These are phyloP conservation scores for Jaltomata sinuosa DNA, from an alignment of 257 asterid species.

Conservation along the genomic window DNA sequence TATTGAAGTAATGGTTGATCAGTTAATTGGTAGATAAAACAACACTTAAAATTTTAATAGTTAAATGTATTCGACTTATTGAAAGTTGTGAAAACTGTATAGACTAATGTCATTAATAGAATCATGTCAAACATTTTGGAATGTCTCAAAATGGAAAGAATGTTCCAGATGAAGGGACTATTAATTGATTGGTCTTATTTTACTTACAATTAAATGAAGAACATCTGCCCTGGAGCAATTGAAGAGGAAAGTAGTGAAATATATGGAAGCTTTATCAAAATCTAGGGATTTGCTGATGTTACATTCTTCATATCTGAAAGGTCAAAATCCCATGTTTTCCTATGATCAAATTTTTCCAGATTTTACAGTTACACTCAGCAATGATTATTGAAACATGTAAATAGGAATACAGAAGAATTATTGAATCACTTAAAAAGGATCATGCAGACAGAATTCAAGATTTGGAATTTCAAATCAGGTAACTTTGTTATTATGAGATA, in stretches of 20 bases:
- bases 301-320: background rate
- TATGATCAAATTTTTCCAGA: background rate
- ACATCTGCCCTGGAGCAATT: background rate
- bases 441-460: constrained; percentile 12
- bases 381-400: background rate
- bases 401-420: constrained; percentile 15
- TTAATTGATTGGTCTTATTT: background rate
- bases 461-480: constrained; percentile 27
- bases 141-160: background rate
- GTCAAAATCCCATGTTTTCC: background rate
- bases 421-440: constrained; percentile 20
- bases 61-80: background rate
- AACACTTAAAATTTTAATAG: background rate
- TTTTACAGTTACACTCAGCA: background rate
- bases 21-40: background rate
- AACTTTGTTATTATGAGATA: background rate
- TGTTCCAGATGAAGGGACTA: background rate
- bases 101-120: background rate
- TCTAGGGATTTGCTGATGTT: background rate
- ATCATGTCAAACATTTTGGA: background rate
- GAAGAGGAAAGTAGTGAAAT: background rate
- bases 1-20: background rate
- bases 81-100: background rate
- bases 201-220: background rate
- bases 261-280: background rate